These are phyloP conservation scores for Fusarium devonianum DNA, from an alignment of 2,329 filamentous ascomycete genomes.

Conservation along the genomic window DNA sequence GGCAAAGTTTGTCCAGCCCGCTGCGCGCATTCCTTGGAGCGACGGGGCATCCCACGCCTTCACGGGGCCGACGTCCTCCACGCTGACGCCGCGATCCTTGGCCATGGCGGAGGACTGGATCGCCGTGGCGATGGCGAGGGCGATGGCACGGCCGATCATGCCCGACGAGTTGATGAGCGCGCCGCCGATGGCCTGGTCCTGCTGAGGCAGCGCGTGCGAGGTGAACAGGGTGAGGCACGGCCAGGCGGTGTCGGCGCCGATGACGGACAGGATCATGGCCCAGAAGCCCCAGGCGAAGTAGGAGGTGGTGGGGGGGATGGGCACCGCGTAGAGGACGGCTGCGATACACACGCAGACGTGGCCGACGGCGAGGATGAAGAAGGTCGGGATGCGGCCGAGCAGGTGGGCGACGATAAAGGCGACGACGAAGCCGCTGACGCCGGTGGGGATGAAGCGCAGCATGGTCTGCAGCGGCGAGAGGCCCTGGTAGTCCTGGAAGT, in stretches of 20 bases:
- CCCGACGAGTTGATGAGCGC: conserved; percentile 72
- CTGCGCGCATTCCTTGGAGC: conserved; percentile 57
- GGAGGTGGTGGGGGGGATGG: conserved; percentile 64
- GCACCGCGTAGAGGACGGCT: conserved; percentile 68
- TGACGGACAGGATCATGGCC: conserved; percentile 70
- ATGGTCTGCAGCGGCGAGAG: conserved; percentile 70
- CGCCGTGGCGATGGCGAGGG: conserved; percentile 69
- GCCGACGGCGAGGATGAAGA: conserved; percentile 64
- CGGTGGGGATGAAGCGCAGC: conserved; percentile 72
- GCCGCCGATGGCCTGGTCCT: conserved; percentile 72
- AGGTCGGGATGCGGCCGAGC: conserved; percentile 64
- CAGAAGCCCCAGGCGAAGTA: conserved; percentile 74
- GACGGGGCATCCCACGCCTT: conserved; percentile 55
- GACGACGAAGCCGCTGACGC: conserved; percentile 65
- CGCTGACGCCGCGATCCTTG: conserved; percentile 50
- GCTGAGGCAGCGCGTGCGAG: conserved; percentile 65
- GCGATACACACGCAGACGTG: conserved; percentile 62
- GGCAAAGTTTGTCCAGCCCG: conserved; percentile 60
- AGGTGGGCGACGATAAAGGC: conserved; percentile 63
- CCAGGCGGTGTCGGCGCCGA: conserved; percentile 72
- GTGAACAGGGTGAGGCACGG: conserved; percentile 72
- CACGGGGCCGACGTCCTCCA: conserved; percentile 54
- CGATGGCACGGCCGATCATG: conserved; percentile 71
- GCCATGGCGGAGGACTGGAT: conserved; percentile 70
- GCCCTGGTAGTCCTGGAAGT: conserved; percentile 72